Conservation (phyloP, 139 green algal genomes). For the Pseudopediastrum boryanum region DNA sequence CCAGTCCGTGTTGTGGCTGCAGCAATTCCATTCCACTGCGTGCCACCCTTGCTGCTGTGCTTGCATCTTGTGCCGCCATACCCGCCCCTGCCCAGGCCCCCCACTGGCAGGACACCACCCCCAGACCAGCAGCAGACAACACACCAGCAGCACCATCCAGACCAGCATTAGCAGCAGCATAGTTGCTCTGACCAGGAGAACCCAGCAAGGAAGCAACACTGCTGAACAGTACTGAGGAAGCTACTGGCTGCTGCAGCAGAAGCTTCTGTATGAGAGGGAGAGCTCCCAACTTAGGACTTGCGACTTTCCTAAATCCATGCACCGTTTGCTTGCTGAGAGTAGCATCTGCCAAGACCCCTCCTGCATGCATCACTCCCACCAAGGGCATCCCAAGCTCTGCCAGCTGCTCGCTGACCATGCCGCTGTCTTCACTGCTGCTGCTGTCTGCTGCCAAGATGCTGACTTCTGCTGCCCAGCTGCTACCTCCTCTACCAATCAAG, state of each 20-base stretch:
- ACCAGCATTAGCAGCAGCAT: constrained; percentile 63
- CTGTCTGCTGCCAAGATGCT: constrained; percentile 6
- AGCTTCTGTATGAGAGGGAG: background rate
- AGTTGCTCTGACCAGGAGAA: constrained; percentile 84
- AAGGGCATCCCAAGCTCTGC: background rate
- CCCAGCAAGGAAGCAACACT: constrained; percentile 82
- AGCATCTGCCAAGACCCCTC: constrained; percentile 68
- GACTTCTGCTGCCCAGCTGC: background rate
- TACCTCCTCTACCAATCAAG: too few relatives aligned
- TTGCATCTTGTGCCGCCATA: constrained; percentile 76
- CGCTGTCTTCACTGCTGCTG: constrained; percentile 20
- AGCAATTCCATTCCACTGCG: constrained; percentile 78
- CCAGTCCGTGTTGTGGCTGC: constrained; percentile 44
- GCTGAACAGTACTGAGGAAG: constrained; percentile 76
- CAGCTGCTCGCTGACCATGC: constrained; percentile 11
- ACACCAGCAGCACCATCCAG: constrained; percentile 52
- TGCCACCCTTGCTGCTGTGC: constrained; percentile 66
- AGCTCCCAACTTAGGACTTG: constrained; percentile 46
- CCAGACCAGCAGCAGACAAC: constrained; percentile 28
- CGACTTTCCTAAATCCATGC: constrained; percentile 43
- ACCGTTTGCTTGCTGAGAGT: constrained; percentile 54
- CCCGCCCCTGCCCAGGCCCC: constrained; percentile 85
- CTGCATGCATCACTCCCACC: constrained; percentile 62
- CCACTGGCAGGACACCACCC: constrained; percentile 80
- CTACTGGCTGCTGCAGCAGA: constrained; percentile 54